These are phyloP conservation scores for Fusarium longipes DNA, from an alignment of 2,329 filamentous ascomycete genomes.

Conservation along the genomic window DNA sequence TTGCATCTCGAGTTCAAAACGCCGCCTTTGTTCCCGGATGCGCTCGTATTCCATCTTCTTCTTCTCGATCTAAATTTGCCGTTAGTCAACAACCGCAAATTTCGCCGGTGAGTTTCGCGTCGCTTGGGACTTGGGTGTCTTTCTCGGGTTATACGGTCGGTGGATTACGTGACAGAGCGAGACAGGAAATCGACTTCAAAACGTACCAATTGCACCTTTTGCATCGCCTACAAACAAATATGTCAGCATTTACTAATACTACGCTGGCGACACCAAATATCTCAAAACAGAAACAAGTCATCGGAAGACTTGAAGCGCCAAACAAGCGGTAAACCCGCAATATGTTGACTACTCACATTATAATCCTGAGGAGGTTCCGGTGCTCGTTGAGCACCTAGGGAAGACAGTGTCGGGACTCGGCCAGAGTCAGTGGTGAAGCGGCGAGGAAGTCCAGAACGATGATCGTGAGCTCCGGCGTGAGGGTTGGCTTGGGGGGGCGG, in stretches of 20 bases:
- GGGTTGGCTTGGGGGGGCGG: constrained; percentile 61
- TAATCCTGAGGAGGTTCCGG: constrained; percentile 63
- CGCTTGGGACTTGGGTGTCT: constrained; percentile 5
- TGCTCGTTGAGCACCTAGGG: constrained; percentile 55
- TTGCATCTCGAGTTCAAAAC: constrained; percentile 93
- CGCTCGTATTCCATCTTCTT: constrained; percentile 93
- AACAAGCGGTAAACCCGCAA: constrained; percentile 2
- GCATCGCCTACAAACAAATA: constrained; percentile 64
- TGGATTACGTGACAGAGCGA: background rate
- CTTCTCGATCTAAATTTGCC: constrained; percentile 79
- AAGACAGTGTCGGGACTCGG: constrained; percentile 79
- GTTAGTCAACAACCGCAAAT: constrained; percentile 50
- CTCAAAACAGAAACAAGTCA: constrained; percentile 27
- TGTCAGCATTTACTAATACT: constrained; percentile 39
- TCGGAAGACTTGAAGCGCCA: background rate
- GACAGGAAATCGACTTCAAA: constrained; percentile 9
- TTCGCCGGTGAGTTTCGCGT: background rate
- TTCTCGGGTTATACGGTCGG: background rate
- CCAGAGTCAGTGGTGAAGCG: constrained; percentile 94
- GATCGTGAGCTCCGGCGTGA: constrained; percentile 67
- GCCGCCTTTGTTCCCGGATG: constrained; percentile 86
- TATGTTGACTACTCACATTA: constrained; percentile 50
- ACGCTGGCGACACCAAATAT: background rate
- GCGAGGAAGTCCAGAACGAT: constrained; percentile 82
- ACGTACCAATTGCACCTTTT: constrained; percentile 83